A percentile compares a stretch with the other conserved stretches of the same genome.
Evolutionary conservation across 768 basidiomycete genomes (phyloP).

Genomic region (Melanogaster broomeanus): DNA sequence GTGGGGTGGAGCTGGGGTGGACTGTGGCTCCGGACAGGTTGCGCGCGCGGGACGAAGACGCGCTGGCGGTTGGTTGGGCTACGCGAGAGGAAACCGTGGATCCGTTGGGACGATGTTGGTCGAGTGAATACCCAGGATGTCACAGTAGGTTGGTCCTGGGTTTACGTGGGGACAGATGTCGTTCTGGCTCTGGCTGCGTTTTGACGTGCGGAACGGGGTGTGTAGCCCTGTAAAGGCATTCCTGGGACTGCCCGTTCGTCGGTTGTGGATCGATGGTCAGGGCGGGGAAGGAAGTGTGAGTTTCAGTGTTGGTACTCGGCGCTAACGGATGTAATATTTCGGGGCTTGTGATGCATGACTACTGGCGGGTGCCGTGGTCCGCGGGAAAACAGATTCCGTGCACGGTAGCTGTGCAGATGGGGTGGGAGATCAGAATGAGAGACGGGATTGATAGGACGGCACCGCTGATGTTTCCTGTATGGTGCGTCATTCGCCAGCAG

Average conservation of each 20-base stretch:
- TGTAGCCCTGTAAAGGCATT: conserved; percentile 5
- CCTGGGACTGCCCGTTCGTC: conserved; percentile 25
- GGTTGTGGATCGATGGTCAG: conserved; percentile 61
- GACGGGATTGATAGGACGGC: conserved; percentile 13
- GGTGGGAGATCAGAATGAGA: conserved; percentile 7
- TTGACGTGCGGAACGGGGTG: conserved; percentile 16
- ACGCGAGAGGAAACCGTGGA: conserved; percentile 8
- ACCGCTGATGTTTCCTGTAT: conserved; percentile 33
- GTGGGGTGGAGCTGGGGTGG: conserved; percentile 41
- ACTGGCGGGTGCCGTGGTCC: conserved; percentile 1
- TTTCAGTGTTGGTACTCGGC: conserved; percentile 19
- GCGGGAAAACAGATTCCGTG: conserved; percentile 15
- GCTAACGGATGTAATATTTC: neutral
- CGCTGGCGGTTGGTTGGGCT: conserved; percentile 8
- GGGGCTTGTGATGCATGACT: neutral
- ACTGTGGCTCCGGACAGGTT: conserved; percentile 37
- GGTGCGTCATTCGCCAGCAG: conserved; percentile 58
- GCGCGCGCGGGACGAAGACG: conserved; percentile 19
- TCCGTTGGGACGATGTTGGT: conserved; percentile 22
- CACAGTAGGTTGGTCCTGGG: conserved; percentile 2
- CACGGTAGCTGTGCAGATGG: conserved; percentile 12
- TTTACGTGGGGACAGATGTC: conserved; percentile 21
- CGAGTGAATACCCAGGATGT: conserved; percentile 9
- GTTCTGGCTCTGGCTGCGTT: conserved; percentile 18
- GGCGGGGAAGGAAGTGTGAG: conserved; percentile 51